Percentiles rank a stretch among this genome's conserved stretches.
Conservation (phyloP, 208 protist genomes). For the Leishmania major region DNA sequence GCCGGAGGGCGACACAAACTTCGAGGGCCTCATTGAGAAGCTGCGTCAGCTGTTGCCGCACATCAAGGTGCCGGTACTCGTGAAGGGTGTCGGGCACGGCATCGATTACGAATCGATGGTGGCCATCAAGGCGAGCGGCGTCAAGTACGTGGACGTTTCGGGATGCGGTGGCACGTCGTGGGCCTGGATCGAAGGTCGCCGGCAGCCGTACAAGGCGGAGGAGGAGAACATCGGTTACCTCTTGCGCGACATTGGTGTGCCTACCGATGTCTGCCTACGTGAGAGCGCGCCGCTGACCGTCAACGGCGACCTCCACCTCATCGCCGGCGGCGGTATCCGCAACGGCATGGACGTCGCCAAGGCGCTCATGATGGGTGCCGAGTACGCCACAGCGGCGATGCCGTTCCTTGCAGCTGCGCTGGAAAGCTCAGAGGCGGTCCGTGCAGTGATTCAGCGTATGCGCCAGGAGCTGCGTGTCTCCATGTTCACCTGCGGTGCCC, state of each 20-base stretch:
- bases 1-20: conserved; percentile 93
- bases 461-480: conserved; percentile 74
- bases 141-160: conserved; percentile 90
- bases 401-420: conserved; percentile 88
- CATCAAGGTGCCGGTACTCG: conserved; percentile 87
- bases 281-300: conserved; percentile 56
- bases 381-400: conserved; percentile 81
- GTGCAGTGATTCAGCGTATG: conserved; percentile 76
- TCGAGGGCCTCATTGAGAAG: conserved; percentile 80
- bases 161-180: conserved; percentile 92
- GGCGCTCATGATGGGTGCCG: conserved; percentile 83
- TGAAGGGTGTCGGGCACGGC: conserved; percentile 92
- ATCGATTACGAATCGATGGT: conserved; percentile 78
- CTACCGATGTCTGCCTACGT: conserved; percentile 81
- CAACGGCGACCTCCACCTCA: conserved; percentile 67
- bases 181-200: conserved; percentile 92
- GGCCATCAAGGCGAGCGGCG: conserved; percentile 66
- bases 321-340: conserved; percentile 89
- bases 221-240: conserved; percentile 86
- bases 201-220: conserved; percentile 58
- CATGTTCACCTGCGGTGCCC: conserved; percentile 91
- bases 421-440: conserved; percentile 71
- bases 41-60: conserved; percentile 70
- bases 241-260: conserved; percentile 86
- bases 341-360: conserved; percentile 90